Conservation (phyloP, 257 asterid genomes). For the Linaria vulgaris region DNA sequence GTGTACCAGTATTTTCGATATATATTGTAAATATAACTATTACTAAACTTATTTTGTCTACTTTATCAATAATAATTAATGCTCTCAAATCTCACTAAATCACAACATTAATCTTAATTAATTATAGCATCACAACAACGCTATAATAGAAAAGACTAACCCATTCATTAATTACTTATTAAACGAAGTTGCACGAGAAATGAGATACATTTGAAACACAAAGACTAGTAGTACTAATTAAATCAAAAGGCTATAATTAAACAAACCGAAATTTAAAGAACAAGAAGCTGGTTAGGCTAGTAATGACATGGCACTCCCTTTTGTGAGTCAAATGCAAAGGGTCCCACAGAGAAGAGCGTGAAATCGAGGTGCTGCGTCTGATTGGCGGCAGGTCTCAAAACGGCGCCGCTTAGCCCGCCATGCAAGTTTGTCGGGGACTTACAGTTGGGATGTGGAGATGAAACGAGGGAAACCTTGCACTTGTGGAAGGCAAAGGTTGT, state of each 20-base stretch:
- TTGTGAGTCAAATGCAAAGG: conserved; percentile 62
- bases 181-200: too few species aligned
- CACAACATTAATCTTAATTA: neutral
- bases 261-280: neutral
- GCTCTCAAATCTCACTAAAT: neutral
- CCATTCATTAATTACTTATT: too few species aligned
- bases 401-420: conserved; percentile 56
- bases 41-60: too few species aligned
- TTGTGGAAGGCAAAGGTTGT: conserved; percentile 44
- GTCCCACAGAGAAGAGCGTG: conserved; percentile 57
- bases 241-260: neutral
- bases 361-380: conserved; percentile 15
- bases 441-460: conserved; percentile 48
- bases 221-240: too few species aligned
- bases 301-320: conserved; percentile 50
- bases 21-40: too few species aligned
- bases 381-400: conserved; percentile 15
- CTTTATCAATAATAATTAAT: too few species aligned
- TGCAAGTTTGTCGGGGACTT: conserved; percentile 51
- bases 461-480: conserved; percentile 53
- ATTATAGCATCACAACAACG: neutral
- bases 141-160: too few species aligned
- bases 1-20: too few species aligned
- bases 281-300: neutral
- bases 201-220: neutral